Evolutionary conservation across 305 asterid species (phyloP).

Genomic region (Striga hermonthica): DNA sequence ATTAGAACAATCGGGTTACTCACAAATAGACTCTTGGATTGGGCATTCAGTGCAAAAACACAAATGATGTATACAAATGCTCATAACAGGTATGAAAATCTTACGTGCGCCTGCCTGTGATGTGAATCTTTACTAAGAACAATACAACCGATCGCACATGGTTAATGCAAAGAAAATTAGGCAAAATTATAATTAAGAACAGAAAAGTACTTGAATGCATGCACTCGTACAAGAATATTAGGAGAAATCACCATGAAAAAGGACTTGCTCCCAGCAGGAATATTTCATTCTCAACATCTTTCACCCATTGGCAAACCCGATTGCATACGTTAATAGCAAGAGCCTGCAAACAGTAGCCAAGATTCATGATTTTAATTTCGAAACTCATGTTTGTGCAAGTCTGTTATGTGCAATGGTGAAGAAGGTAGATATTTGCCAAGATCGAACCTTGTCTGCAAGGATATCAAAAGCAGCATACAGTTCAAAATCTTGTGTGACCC

Average conservation of each 20-base stretch:
- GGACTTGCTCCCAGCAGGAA: slow-evolving; percentile 91
- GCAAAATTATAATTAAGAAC: neutral
- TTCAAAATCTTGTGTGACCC: slow-evolving; percentile 97
- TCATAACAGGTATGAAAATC: too few relatives aligned
- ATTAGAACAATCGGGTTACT: too few relatives aligned
- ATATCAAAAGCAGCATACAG: slow-evolving; percentile 98
- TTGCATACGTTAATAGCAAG: slow-evolving; percentile 89
- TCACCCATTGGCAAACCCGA: slow-evolving; percentile 93
- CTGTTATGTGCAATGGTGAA: neutral
- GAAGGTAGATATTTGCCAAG: slow-evolving; percentile 18
- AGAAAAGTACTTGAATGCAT: slow-evolving; percentile 31
- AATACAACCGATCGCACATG: too few relatives aligned
- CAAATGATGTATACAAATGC: too few relatives aligned
- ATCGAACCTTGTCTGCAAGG: slow-evolving; percentile 91
- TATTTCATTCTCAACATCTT: slow-evolving; percentile 82
- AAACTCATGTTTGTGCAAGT: too few relatives aligned
- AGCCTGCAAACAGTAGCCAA: slow-evolving; percentile 54
- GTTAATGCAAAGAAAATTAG: too few relatives aligned
- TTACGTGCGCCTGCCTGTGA: too few relatives aligned
- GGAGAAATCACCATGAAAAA: slow-evolving; percentile 74
- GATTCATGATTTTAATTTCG: too few relatives aligned
- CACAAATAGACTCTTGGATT: too few relatives aligned
- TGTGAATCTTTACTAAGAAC: too few relatives aligned
- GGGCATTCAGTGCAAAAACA: too few relatives aligned
- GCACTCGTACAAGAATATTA: slow-evolving; percentile 25